Percentiles rank a stretch among this genome's conserved stretches.
These are phyloP conservation scores for Saitozyma podzolica DNA, from an alignment of 768 basidiomycete species.

Conservation along the genomic window DNA sequence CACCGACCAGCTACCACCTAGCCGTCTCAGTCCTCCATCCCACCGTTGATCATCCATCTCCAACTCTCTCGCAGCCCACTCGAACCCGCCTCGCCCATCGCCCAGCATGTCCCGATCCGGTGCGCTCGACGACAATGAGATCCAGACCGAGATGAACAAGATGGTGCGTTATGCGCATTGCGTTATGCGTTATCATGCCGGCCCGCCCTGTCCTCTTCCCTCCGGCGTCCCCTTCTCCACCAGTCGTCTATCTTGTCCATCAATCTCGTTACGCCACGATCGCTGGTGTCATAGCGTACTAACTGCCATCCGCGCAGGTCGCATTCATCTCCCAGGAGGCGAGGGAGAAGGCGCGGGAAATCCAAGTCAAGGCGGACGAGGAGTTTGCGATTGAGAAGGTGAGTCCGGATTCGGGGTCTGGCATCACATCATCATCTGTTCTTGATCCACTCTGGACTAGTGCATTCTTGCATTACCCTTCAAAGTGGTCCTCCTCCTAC, in stretches of 20 bases:
- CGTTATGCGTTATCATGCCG: not conserved
- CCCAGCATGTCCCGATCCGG: conserved; percentile 65
- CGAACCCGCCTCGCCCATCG: conserved; percentile 41
- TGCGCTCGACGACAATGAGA: conserved; percentile 88
- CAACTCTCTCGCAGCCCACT: no score
- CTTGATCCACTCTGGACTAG: not conserved
- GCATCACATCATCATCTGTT: not conserved
- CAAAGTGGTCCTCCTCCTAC: not conserved
- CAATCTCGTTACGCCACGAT: no score
- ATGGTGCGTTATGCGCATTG: conserved; percentile 66
- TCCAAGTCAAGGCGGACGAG: conserved; percentile 95
- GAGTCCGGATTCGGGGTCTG: conserved; percentile 12
- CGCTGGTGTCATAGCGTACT: not conserved
- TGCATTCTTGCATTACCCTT: not conserved
- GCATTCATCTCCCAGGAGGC: conserved; percentile 99
- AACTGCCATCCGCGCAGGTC: conserved; percentile 60
- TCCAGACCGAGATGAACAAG: conserved; percentile 96
- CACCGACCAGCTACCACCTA: no score
- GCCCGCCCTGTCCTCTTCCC: conserved; percentile 8
- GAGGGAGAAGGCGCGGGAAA: conserved; percentile 93
- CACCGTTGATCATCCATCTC: no score
- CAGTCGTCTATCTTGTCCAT: not conserved
- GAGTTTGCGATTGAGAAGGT: conserved; percentile 99
- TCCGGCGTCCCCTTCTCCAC: conserved; percentile 1
- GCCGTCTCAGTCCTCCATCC: no score